Evolutionary conservation across 108 stramenopile genomes (phyloP).

Genomic region (Fistulifera solaris): DNA sequence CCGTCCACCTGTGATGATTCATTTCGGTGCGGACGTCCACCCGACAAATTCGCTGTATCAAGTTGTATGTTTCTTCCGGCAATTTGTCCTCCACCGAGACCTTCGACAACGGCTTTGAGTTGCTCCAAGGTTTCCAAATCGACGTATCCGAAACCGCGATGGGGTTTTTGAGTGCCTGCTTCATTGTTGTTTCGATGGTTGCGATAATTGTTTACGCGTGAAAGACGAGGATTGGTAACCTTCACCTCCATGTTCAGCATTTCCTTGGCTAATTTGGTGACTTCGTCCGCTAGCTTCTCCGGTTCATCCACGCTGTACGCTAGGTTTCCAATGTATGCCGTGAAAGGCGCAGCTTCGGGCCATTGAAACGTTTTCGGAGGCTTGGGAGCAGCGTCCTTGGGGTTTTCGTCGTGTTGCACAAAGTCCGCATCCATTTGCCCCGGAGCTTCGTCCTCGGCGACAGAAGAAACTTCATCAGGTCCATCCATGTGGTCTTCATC

Average conservation of each 20-base stretch:
- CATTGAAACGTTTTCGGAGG: slow-evolving; percentile 16
- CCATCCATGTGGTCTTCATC: slow-evolving; percentile 16
- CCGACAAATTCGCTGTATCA: slow-evolving; percentile 35
- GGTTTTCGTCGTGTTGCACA: background rate
- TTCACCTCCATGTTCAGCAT: slow-evolving; percentile 15
- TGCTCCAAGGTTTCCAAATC: slow-evolving; percentile 41
- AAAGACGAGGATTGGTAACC: slow-evolving; percentile 14
- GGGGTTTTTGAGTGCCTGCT: slow-evolving; percentile 3
- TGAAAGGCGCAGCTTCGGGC: slow-evolving; percentile 34
- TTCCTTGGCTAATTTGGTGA: slow-evolving; percentile 17
- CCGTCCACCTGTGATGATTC: slow-evolving; percentile 23
- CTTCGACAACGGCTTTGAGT: slow-evolving; percentile 30
- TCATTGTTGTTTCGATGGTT: slow-evolving; percentile 3
- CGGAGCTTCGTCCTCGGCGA: too few species aligned
- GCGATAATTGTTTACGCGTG: background rate
- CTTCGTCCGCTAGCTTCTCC: slow-evolving; percentile 15
- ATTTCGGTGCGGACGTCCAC: slow-evolving; percentile 6
- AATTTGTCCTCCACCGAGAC: slow-evolving; percentile 23
- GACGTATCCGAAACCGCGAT: slow-evolving; percentile 46
- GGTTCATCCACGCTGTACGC: slow-evolving; percentile 25
- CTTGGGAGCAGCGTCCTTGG: background rate
- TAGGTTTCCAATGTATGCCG: slow-evolving; percentile 45
- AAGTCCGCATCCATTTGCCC: too few species aligned
- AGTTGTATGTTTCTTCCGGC: slow-evolving; percentile 59
- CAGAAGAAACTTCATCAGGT: background rate